Conservation (phyloP, 2,329 filamentous ascomycete genomes). For the Sporothrix pseudoabietina region DNA sequence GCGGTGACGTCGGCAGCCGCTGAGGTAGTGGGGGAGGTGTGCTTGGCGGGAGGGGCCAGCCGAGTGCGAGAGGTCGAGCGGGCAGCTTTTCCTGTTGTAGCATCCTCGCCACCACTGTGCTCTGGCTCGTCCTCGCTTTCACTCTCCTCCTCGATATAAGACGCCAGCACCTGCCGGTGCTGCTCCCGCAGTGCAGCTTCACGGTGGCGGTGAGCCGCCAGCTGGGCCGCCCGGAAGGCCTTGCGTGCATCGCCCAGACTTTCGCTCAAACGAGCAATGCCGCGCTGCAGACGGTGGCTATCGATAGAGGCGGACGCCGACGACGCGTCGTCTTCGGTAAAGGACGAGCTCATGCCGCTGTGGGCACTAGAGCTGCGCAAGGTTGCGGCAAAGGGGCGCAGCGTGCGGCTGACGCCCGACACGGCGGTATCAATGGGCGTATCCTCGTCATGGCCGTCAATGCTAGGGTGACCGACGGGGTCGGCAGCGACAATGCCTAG, state of each 20-base stretch:
- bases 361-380: conserved; percentile 2
- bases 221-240: conserved; percentile 78
- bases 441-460: neutral
- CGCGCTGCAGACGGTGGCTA: neutral
- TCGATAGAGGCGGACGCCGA: neutral
- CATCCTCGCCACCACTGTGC: conserved; percentile 38
- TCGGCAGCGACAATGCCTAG: conserved; percentile 50
- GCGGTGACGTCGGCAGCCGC: conserved; percentile 83
- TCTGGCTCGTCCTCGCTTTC: conserved; percentile 36
- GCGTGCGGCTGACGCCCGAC: neutral
- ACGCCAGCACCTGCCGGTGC: conserved; percentile 72
- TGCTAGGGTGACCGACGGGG: neutral
- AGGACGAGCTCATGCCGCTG: conserved; percentile 7
- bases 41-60: conserved; percentile 50
- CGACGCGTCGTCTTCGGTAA: neutral
- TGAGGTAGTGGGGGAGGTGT: conserved; percentile 66
- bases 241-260: conserved; percentile 56
- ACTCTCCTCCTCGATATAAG: conserved; percentile 48
- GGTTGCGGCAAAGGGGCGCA: conserved; percentile 8
- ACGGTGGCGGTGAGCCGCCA: conserved; percentile 74
- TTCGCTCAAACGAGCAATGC: conserved; percentile 61
- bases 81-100: conserved; percentile 7
- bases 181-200: conserved; percentile 74
- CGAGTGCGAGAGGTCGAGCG: neutral
- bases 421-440: neutral